Evolutionary conservation across 495 filamentous ascomycete species (phyloP).

Genomic region (Collariella sp.): DNA sequence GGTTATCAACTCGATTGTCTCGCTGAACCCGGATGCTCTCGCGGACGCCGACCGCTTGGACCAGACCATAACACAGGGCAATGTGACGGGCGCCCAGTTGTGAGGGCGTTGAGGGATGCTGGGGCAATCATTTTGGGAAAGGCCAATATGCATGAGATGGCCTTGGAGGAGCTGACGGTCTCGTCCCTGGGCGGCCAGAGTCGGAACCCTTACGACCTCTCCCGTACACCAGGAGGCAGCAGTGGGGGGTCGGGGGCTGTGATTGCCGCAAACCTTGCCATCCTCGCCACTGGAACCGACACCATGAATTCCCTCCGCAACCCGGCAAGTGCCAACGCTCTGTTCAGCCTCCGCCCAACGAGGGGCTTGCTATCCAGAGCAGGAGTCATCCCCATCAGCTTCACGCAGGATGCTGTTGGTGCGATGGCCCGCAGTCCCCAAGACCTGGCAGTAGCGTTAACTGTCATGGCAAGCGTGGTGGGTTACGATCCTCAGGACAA

Average conservation of each 20-base stretch:
- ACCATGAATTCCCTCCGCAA: constrained; percentile 56
- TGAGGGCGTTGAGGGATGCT: constrained; percentile 41
- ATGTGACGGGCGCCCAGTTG: constrained; percentile 42
- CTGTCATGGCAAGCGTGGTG: constrained; percentile 48
- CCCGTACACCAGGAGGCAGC: constrained; percentile 55
- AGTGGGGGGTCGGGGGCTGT: constrained; percentile 55
- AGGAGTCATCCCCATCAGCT: constrained; percentile 53
- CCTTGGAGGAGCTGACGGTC: constrained; percentile 52
- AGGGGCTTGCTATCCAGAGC: constrained; percentile 43
- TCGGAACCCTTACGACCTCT: constrained; percentile 52
- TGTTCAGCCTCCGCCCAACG: constrained; percentile 55
- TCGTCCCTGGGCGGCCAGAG: constrained; percentile 56
- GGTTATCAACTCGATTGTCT: constrained; percentile 48
- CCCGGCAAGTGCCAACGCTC: constrained; percentile 52
- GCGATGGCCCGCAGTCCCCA: constrained; percentile 47
- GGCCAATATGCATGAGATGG: constrained; percentile 56
- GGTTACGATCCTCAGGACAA: constrained; percentile 41
- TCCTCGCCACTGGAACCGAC: constrained; percentile 53
- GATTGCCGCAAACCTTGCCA: constrained; percentile 48
- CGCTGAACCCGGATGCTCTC: constrained; percentile 45
- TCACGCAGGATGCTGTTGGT: constrained; percentile 53
- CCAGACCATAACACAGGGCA: constrained; percentile 31
- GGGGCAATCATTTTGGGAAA: constrained; percentile 62
- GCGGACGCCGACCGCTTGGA: constrained; percentile 42
- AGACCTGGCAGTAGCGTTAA: constrained; percentile 48